Evolutionary conservation across 768 basidiomycete species (phyloP), one percentile per base, ranked within the genome.

Genomic region (Saitozyma sp.): DNA sequence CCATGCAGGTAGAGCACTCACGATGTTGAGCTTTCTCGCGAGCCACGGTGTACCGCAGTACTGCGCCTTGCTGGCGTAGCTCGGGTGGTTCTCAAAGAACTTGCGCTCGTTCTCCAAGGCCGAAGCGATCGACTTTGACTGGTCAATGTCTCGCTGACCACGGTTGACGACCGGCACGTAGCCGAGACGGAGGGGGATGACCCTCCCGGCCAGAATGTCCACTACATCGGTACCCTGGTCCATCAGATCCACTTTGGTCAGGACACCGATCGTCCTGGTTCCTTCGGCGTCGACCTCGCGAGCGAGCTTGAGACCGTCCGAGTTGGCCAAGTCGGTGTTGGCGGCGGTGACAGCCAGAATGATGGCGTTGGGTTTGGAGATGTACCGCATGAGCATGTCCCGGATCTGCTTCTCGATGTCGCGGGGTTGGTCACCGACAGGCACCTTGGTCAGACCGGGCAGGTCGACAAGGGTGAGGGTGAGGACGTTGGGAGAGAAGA

Each of bases 141-240:
- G 82, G 67, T 99, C 96, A 68, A 99, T 99, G 79, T 99, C 96
- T 53, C 93, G 87, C 78, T 98, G 96, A 43, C 95, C 94, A 78
- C 96, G 87, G 80, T 99, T 99, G 74, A 99, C 96, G 9, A 99
- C 96, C 9, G 96, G 96, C 3, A 98, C 96, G 76, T 98, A 99
- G 56, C 96, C 96, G 48, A 99, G 82, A 62, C 96, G 88, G 43
- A 99, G 85, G 54, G 95, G 96, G 75, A 98, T 97, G 69, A 99
- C 87, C 54, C 96, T 87, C 9, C 96, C 95, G 5, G 96, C 96
- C 53, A 99, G 86, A 78, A 99, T 98, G 80, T 99, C 96, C 38
- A 99, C 93, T 42, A 99, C 96, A 78, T 99, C 95, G 7, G 95
- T 98, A 58, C 96, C 96, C 73, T 85, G 85, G 82, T 99, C 95